Evolutionary conservation across 768 basidiomycete genomes (phyloP), one percentile per base, ranked within the genome.

Genomic region (Suillus sp.): DNA sequence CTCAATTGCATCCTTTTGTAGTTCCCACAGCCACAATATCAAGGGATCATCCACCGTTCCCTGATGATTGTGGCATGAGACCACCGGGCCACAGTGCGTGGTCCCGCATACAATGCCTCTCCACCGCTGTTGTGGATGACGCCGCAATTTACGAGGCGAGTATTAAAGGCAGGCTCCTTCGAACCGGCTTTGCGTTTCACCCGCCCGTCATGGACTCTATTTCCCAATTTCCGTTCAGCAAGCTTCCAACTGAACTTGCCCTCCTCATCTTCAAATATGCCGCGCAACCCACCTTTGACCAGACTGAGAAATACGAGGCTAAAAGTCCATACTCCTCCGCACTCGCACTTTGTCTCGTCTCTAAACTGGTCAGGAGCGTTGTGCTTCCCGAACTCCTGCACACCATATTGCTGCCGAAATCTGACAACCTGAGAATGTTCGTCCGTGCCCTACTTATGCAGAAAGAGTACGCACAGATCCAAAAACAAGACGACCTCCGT

Each of bases 351-450:
- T 71, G 75, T 34, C 66, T 62, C 18, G 78, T 80, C 16, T 81
- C 78, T 7, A 68, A 66, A 45, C 56, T 53, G 22, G 56, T 80
- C 34, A 74, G 79, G 18, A 70, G 67, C 14, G 67, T 67, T n/a
- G 68, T 73, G 30, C 80, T 82, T 75, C 78, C 75, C 37, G 64
- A 72, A 60, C 72, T 82, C 58, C 73, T 81, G 11, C 72, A 76
- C 61, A 80, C 77, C 10, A 74, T 82, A 3, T 60, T 78, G 20
- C 71, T 81, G 34, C 60, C 67, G 42, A 11, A 59, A 22, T n/a
- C 14, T 18, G 2, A 16, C 14, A 25, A 55, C n/a, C 1, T 55
- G n/a, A 35, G 1, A 7, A 14, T n/a, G n/a, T 81, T 82, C 69
- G 66, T 76, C 40, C 62, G 68, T 54, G 69, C 77, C 37, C 64